Percentiles rank a stretch among this genome's conserved stretches.
These are phyloP conservation scores for Globisporangium nunn DNA, from an alignment of 352 stramenopile genomes.

Conservation along the genomic window DNA sequence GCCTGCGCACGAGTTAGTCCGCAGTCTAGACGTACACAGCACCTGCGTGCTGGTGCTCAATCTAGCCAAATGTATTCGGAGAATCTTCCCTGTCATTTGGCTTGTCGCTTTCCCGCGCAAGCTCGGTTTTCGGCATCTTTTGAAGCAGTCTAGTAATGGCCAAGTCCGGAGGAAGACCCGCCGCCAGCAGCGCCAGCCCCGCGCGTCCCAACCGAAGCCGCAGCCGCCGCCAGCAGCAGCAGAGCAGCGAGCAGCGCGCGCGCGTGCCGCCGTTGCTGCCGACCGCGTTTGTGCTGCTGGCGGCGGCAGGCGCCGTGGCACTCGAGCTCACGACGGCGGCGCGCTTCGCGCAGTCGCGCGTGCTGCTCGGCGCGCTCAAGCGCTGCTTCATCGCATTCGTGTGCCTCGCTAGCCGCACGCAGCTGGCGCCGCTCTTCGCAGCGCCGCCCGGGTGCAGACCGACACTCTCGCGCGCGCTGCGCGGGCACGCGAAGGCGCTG, in stretches of 20 bases:
- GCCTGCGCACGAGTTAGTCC: too few relatives aligned
- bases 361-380: conserved; percentile 40
- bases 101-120: too few relatives aligned
- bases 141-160: not conserved
- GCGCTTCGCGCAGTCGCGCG: conserved; percentile 36
- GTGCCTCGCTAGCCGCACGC: conserved; percentile 37
- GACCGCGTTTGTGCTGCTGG: conserved; percentile 26
- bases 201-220: not conserved
- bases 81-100: too few relatives aligned
- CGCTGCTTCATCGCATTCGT: conserved; percentile 55
- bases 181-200: too few relatives aligned
- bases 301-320: conserved; percentile 32
- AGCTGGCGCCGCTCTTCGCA: conserved; percentile 37
- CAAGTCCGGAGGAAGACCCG: not conserved
- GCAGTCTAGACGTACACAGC: too few relatives aligned
- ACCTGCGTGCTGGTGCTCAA: too few relatives aligned
- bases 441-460: conserved; percentile 20
- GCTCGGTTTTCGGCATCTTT: too few relatives aligned
- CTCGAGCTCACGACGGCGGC: conserved; percentile 51
- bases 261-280: conserved; percentile 18
- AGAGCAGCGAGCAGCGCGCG: not conserved
- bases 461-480: conserved; percentile 27
- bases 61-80: too few relatives aligned
- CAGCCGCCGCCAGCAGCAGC: not conserved
- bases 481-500: conserved; percentile 35